Conservation (phyloP, 2,329 filamentous ascomycete species). For the Uncinocarpus reesii region DNA sequence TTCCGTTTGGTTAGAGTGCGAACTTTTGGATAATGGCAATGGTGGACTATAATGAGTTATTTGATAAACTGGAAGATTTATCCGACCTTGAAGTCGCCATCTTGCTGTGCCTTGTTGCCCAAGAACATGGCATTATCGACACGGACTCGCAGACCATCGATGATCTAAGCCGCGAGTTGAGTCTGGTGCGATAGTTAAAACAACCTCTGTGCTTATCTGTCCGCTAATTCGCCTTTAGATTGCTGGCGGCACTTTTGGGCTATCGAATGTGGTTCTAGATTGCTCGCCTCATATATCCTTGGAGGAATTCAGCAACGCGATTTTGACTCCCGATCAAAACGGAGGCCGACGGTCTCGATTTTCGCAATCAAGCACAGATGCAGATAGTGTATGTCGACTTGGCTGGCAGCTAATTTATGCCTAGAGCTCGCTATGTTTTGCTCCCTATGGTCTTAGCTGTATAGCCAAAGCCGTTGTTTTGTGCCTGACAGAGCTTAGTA, state of each 20-base stretch:
- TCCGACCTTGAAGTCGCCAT: slow-evolving; percentile 81
- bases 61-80: slow-evolving; percentile 63
- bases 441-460: no score
- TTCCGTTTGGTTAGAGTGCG: no score
- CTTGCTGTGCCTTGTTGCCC: slow-evolving; percentile 67
- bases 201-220: neutral
- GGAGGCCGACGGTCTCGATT: neutral
- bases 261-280: slow-evolving; percentile 59
- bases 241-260: slow-evolving; percentile 58
- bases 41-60: slow-evolving; percentile 52
- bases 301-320: slow-evolving; percentile 65
- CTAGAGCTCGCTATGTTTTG: neutral
- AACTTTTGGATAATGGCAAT: neutral
- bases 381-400: slow-evolving; percentile 22
- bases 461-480: no score
- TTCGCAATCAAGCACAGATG: slow-evolving; percentile 17
- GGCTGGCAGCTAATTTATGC: neutral
- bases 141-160: slow-evolving; percentile 53
- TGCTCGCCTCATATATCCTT: slow-evolving; percentile 65
- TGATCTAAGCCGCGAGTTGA: slow-evolving; percentile 62
- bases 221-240: slow-evolving; percentile 41
- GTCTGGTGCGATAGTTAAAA: slow-evolving; percentile 44
- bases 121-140: slow-evolving; percentile 82
- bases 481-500: neutral
- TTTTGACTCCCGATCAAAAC: slow-evolving; percentile 42